Conservation (phyloP, 441 rosid genomes). For the Euphorbia schlechtendalii region DNA sequence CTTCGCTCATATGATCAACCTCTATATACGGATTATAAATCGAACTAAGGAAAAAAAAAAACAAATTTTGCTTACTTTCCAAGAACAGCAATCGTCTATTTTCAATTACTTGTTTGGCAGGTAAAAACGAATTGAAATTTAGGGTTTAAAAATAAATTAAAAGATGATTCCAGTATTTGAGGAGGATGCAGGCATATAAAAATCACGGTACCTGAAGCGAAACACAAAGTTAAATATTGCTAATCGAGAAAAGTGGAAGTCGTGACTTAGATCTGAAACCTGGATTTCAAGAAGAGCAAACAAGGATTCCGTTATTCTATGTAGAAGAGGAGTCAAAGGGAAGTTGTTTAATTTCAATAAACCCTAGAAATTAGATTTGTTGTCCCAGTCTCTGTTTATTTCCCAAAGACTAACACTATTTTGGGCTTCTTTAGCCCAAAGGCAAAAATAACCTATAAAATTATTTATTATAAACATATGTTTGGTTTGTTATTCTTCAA, state of each 20-base stretch:
- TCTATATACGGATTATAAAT: neutral
- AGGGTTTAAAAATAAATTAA: neutral
- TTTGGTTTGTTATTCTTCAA: too few relatives aligned
- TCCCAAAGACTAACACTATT: neutral
- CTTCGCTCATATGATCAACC: neutral
- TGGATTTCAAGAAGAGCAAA: neutral
- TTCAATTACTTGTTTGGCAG: neutral
- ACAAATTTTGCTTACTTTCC: neutral
- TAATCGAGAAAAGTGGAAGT: neutral
- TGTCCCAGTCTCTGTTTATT: neutral
- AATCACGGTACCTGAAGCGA: neutral
- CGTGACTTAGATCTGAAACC: slow-evolving; percentile 8
- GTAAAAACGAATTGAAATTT: neutral
- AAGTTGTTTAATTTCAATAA: neutral
- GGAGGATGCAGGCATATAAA: neutral
- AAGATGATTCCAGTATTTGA: neutral
- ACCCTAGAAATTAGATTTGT: slow-evolving; percentile 10
- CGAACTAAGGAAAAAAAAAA: neutral
- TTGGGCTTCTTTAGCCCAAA: slow-evolving; percentile 1
- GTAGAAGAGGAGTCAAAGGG: neutral
- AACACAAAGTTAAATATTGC: neutral
- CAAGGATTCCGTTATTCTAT: neutral
- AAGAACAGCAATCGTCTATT: neutral
- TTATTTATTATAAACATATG: too few relatives aligned
- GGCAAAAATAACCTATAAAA: too few relatives aligned